A percentile compares a stretch with the other conserved stretches of the same genome.
Conservation (phyloP, 1,284 basidiomycete species). For the Austropuccinia psidii region DNA sequence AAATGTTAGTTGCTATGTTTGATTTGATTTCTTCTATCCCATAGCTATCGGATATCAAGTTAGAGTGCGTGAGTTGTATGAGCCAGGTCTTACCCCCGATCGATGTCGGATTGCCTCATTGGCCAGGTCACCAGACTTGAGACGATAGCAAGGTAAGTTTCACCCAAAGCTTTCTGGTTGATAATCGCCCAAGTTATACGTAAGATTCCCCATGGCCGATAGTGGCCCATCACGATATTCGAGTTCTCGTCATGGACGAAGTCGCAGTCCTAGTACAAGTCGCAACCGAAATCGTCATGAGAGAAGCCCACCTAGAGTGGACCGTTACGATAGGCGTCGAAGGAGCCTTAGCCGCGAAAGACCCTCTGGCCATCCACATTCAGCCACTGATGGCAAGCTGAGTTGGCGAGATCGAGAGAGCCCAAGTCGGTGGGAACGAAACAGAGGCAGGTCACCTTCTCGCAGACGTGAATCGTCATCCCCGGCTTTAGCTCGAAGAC, state of each 20-base stretch:
- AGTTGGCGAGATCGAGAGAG: constrained; percentile 7
- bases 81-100: too few relatives aligned
- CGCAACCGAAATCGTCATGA: background rate
- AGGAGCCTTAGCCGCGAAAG: constrained; percentile 21
- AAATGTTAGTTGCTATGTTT: too few relatives aligned
- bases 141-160: too few relatives aligned
- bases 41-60: too few relatives aligned
- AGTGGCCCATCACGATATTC: background rate
- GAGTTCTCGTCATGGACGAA: background rate
- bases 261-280: background rate
- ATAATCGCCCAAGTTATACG: too few relatives aligned
- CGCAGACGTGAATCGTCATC: constrained; percentile 2
- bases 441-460: background rate
- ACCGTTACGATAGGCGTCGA: background rate
- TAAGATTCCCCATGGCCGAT: too few relatives aligned
- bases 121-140: too few relatives aligned
- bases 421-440: background rate
- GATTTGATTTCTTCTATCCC: too few relatives aligned
- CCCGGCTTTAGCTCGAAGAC: background rate
- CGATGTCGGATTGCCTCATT: too few relatives aligned
- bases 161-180: too few relatives aligned
- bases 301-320: background rate
- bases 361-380: background rate
- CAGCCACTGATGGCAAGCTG: background rate
- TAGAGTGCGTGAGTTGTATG: too few relatives aligned